Conservation (phyloP, 2,329 filamentous ascomycete genomes). For the Apiospora kogelbergensis region DNA sequence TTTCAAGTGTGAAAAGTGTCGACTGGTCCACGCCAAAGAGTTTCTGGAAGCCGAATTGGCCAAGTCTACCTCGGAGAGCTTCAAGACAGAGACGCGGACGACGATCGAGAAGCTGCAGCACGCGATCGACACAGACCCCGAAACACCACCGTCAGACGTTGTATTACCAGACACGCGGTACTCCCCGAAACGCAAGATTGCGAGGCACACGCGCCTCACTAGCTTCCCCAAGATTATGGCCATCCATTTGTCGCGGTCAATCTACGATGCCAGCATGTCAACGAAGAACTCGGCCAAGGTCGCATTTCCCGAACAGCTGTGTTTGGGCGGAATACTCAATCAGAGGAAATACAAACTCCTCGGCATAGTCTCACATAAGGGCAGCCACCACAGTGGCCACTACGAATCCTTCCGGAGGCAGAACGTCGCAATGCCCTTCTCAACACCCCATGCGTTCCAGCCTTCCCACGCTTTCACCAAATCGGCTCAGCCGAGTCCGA, state of each 20-base stretch:
- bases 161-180: constrained; percentile 70
- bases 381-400: constrained; percentile 92
- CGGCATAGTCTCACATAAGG: constrained; percentile 89
- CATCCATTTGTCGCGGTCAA: constrained; percentile 89
- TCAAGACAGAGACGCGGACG: constrained; percentile 50
- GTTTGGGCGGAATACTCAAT: constrained; percentile 76
- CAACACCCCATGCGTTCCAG: constrained; percentile 78
- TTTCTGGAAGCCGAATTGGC: constrained; percentile 60
- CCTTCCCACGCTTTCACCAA: constrained; percentile 72
- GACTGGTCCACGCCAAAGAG: constrained; percentile 75
- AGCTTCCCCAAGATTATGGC: constrained; percentile 86
- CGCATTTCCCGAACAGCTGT: constrained; percentile 82
- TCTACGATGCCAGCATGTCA: constrained; percentile 78
- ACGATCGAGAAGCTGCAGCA: constrained; percentile 66
- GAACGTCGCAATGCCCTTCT: constrained; percentile 74
- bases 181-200: constrained; percentile 81
- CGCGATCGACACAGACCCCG: constrained; percentile 79
- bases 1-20: constrained; percentile 92
- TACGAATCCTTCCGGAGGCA: constrained; percentile 96
- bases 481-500: constrained; percentile 48
- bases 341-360: constrained; percentile 81
- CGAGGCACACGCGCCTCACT: constrained; percentile 84
- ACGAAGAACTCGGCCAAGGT: constrained; percentile 96
- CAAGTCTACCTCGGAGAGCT: constrained; percentile 52
- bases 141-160: constrained; percentile 71